Evolutionary conservation across 2,329 filamentous ascomycete genomes (phyloP), one percentile per base, ranked within the genome.

Genomic region (Didymella pomorum): DNA sequence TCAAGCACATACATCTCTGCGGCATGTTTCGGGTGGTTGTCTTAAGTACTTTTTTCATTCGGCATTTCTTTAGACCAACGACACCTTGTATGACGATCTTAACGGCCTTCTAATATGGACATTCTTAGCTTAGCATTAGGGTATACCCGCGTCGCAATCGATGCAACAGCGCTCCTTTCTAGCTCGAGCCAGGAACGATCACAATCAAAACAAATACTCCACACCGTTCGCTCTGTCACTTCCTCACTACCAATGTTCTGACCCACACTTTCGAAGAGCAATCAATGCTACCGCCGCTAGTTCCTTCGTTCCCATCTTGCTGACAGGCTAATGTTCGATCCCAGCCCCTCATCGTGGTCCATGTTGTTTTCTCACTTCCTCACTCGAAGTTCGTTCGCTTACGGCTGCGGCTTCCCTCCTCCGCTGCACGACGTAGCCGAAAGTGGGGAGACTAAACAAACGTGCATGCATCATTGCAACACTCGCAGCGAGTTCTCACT

Each of bases 401-500:
- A 51, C 56, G 56, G 56, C 31, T 35, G 20, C 51, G 33, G 46
- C 9, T 41, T 33, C 35, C 7, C n/a, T 28, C 46, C 50, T 50
- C 56, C 56, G 56, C 50, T 58, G 56, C 50, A 58, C 33, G 20
- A 23, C 4, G 56, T 54, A 58, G 31, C 56, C 46, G n/a, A 42
- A 58, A 54, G 21, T 20, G 26, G 56, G 28, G 25, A 53, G 41
- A 37, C 50, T 35, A 33, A 26, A 33, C 41, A 54, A 54, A 54
- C 41, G 26, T 46, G 50, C 56, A 58, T 53, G 49, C 48, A 43
- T 35, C 37, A 44, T 25, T 41, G 31, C 46, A 50, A 58, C 45
- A 50, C 41, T 51, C 33, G 56, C 56, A 58, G 56, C 50, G 56
- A 58, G n/a, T 45, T 58, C 50, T 53, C 56, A 58, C 45, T 46